A percentile compares a stretch with the other conserved stretches of the same genome.
phyloP scores from a whole-genome alignment of 2,329 filamentous ascomycete species.

The Microdochium bolleyi region DNA sequence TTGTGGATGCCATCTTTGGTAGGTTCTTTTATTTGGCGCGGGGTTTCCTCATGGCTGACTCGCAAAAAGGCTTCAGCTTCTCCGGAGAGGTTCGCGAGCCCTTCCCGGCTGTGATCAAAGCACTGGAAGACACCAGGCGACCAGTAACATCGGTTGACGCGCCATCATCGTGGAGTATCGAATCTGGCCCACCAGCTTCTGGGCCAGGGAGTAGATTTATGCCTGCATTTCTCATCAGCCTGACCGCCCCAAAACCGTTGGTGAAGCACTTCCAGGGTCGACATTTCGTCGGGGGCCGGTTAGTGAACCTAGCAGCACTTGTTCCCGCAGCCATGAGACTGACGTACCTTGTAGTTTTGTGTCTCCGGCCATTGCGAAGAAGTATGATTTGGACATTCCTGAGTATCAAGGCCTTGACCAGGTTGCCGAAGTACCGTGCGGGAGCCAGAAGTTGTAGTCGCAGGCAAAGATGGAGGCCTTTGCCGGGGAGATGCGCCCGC shows the following conservation, averaged over 20 bases:
- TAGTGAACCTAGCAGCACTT: constrained; percentile 19
- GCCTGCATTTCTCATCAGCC: constrained; percentile 72
- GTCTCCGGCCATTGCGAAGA: constrained; percentile 66
- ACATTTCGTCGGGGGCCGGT: constrained; percentile 87
- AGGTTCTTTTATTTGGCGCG: constrained; percentile 14
- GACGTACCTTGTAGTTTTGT: constrained; percentile 56
- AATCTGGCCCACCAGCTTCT: constrained; percentile 68
- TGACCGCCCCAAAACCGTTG: constrained; percentile 90
- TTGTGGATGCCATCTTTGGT: constrained; percentile 94
- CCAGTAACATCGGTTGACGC: constrained; percentile 87
- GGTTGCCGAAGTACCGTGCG: constrained; percentile 63
- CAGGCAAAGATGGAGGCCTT: constrained; percentile 2
- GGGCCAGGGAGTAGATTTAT: constrained; percentile 75
- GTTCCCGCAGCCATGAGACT: constrained; percentile 6
- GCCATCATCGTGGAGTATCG: constrained; percentile 91
- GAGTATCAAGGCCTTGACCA: constrained; percentile 83
- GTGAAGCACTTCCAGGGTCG: constrained; percentile 76
- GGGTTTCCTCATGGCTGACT: constrained; percentile 7
- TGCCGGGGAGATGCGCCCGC: not conserved
- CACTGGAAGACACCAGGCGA: constrained; percentile 63
- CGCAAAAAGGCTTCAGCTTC: constrained; percentile 71
- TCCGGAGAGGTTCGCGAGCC: constrained; percentile 87
- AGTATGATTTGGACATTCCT: constrained; percentile 79
- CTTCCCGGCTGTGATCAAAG: constrained; percentile 73
- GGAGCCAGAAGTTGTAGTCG: constrained; percentile 37